Percentiles rank a stretch among this genome's conserved stretches.
These are phyloP conservation scores for Austroboletus novae-zelandiae DNA, from an alignment of 1,284 basidiomycete genomes.

Conservation along the genomic window DNA sequence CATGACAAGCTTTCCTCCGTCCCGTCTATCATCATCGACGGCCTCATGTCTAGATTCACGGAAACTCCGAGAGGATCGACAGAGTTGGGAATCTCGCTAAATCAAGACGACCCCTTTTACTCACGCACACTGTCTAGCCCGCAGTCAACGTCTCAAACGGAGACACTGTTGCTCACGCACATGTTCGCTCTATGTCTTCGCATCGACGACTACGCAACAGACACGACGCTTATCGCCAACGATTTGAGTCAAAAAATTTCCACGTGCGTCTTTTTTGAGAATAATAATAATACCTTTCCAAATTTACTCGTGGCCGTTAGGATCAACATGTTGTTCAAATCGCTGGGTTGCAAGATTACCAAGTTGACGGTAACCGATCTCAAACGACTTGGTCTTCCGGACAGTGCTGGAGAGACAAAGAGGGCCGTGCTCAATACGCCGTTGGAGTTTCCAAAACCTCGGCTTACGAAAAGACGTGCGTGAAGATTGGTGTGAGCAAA, in stretches of 20 bases:
- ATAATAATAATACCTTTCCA: too few species aligned
- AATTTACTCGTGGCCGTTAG: conserved; percentile 30
- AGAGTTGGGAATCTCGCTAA: conserved; percentile 42
- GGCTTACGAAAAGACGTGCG: conserved; percentile 22
- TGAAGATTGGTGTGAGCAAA: conserved; percentile 2
- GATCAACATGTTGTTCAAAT: conserved; percentile 52
- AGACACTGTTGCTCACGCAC: conserved; percentile 72
- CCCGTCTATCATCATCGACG: conserved; percentile 68
- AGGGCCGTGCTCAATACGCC: conserved; percentile 74
- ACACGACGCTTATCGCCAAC: conserved; percentile 63
- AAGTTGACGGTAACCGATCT: conserved; percentile 62
- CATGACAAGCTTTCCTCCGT: conserved; percentile 56
- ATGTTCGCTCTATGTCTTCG: conserved; percentile 79
- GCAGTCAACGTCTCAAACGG: conserved; percentile 66
- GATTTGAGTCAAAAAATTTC: conserved; percentile 66
- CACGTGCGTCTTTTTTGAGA: conserved; percentile 49
- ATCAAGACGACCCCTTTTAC: background rate
- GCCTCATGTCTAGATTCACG: conserved; percentile 77
- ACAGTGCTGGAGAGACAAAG: conserved; percentile 56
- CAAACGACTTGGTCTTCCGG: conserved; percentile 62
- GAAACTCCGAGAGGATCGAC: conserved; percentile 64
- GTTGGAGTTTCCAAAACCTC: conserved; percentile 73
- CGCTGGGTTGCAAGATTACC: conserved; percentile 66
- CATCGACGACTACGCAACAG: conserved; percentile 73
- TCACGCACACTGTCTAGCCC: conserved; percentile 40